Percentiles rank a stretch among this genome's conserved stretches.
Evolutionary conservation across 495 filamentous ascomycete species (phyloP).

Genomic region (Sporormia fimetaria): DNA sequence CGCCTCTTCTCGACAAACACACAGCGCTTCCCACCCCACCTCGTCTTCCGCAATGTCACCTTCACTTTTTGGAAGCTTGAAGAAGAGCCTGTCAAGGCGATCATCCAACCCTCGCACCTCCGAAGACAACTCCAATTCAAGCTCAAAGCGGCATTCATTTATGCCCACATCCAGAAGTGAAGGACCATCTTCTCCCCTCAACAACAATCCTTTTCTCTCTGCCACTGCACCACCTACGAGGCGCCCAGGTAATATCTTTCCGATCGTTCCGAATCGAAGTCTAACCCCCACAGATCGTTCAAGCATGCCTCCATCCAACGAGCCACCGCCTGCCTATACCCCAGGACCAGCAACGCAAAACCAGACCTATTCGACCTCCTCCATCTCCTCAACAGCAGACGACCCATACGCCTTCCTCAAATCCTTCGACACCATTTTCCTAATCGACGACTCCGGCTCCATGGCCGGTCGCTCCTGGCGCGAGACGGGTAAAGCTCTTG

Average conservation of each 20-base stretch:
- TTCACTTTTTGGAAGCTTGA: slow-evolving; percentile 14
- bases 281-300: slow-evolving; percentile 25
- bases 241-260: slow-evolving; percentile 26
- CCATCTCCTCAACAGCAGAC: slow-evolving; percentile 34
- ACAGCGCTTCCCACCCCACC: slow-evolving; percentile 3
- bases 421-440: slow-evolving; percentile 84
- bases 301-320: slow-evolving; percentile 33
- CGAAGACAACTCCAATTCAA: not conserved
- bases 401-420: slow-evolving; percentile 70
- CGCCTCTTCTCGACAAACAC: slow-evolving; percentile 4
- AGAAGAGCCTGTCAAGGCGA: slow-evolving; percentile 18
- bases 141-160: not conserved
- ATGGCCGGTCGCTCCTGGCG: slow-evolving; percentile 74
- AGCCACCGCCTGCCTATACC: slow-evolving; percentile 41
- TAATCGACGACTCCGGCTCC: slow-evolving; percentile 84
- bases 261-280: slow-evolving; percentile 1
- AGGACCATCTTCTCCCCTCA: slow-evolving; percentile 1
- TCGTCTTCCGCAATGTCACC: not conserved
- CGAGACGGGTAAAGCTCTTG: slow-evolving; percentile 61
- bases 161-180: slow-evolving; percentile 3
- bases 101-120: slow-evolving; percentile 5
- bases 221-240: slow-evolving; percentile 27
- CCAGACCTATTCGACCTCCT: slow-evolving; percentile 6
- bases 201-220: slow-evolving; percentile 14
- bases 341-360: slow-evolving; percentile 10